Evolutionary conservation across 176 grass and related monocot genomes (phyloP), one percentile per base, ranked within the genome.

Genomic region (Saccharum officinarum): DNA sequence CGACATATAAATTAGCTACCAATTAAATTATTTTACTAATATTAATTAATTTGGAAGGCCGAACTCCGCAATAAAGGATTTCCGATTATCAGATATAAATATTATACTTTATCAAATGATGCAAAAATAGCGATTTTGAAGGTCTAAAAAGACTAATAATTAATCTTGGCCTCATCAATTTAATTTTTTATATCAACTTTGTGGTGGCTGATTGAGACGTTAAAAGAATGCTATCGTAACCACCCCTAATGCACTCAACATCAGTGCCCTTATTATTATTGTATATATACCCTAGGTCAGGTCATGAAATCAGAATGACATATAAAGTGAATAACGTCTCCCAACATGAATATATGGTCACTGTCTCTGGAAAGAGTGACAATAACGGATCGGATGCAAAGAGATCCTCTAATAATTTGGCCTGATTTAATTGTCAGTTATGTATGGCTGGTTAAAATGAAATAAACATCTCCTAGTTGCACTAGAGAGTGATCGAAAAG

Each of bases 301-400:
- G 67, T 72, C 86, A 47, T 46, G 17, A 16, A 77, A 78, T 64
- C 61, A 46, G 72, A 83, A 83, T 33, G 81, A 25, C 57, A 73
- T 15, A 75, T 66, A 75, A 79, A 79, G 4, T 26, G 44, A 54
- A 22, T 18, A 73, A 42, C 57, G 78, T 33, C 63, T 28, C 28
- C 28, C 69, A 84, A 73, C 60, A 67, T 67, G 67, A 45, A 73
- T 79, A 50, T 54, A 8, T 62, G 20, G 68, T 59, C 81, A 73
- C 23, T 73, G 25, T 88, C 87, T 67, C 17, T 26, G 36, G 34
- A 88, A 88, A 83, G 74, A 83, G 1, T 22, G 10, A 26, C 69
- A 80, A 60, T 83, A 70, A 45, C 77, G 66, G 9, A 55, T 67
- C 77, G 66, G 9, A 55, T 67, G n/a, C 47, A 33, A 69, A 59